Conservation (phyloP, 2,329 filamentous ascomycete species). For the Lachnellula occidentalis region DNA sequence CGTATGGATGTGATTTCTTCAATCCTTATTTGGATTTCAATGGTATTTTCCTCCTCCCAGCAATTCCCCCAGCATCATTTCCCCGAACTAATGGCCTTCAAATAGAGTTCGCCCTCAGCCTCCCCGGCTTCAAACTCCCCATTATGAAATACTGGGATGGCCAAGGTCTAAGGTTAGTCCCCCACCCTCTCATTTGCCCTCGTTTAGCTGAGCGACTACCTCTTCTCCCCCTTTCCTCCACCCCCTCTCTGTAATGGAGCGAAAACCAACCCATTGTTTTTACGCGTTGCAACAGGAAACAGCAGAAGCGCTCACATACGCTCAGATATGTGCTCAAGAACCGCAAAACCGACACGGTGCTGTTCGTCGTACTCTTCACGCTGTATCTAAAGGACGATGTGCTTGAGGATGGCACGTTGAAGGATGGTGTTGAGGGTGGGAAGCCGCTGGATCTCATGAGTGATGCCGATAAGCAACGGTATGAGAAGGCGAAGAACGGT, state of each 20-base stretch:
- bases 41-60: constrained; percentile 41
- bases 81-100: not conserved
- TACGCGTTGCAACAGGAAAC: constrained; percentile 20
- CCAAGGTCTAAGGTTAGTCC: constrained; percentile 63
- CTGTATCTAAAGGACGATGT: constrained; percentile 65
- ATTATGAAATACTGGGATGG: constrained; percentile 79
- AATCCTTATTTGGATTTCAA: constrained; percentile 91
- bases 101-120: constrained; percentile 58
- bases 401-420: constrained; percentile 52
- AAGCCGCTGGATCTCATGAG: constrained; percentile 21
- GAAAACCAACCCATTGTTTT: constrained; percentile 15
- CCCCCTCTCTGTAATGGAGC: constrained; percentile 17
- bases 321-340: constrained; percentile 92
- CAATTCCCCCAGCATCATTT: not conserved
- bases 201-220: not conserved
- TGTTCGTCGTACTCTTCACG: constrained; percentile 77
- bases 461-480: constrained; percentile 8
- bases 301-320: constrained; percentile 61
- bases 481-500: constrained; percentile 14
- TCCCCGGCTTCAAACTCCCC: constrained; percentile 68
- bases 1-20: constrained; percentile 70
- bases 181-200: constrained; percentile 5
- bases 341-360: constrained; percentile 63
- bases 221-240: not conserved
- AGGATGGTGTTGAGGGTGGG: constrained; percentile 31